Evolutionary conservation across 2,329 filamentous ascomycete species (phyloP), one percentile per base, ranked within the genome.

Genomic region (Sclerotiophoma versabilis): DNA sequence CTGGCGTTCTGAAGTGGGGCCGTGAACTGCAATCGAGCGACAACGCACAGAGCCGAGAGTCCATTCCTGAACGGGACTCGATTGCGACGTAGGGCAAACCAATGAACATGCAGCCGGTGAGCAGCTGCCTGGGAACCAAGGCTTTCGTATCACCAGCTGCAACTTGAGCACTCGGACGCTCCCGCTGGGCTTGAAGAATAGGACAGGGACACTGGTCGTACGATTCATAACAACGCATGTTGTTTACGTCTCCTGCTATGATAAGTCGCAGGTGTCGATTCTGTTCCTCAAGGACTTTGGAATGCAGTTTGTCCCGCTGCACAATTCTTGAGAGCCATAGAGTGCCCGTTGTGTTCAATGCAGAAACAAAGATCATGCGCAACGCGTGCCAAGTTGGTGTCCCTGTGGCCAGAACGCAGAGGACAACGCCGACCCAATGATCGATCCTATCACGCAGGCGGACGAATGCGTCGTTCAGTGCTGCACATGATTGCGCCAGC

Each of bases 11-110:
- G 42, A 58, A 61, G 56, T 61, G 64, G 62, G 62, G 44, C 56
- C 60, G 56, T 32, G 41, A 49, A 52, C 63, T 70, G 41, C 41
- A 36, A 22, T 19, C 68, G 64, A 66, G 57, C 54, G 68, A 69
- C 71, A 74, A 64, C 71, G 64, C 71, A 73, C 67, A 61, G 58
- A 66, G 56, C 62, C 68, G 60, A 70, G 62, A 47, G 36, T 61
- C 29, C 53, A 68, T 55, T 60, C 52, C 54, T 53, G 48, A 54
- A 63, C 33, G 39, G 57, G 58, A 49, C 57, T 53, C 49, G 49
- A 50, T 42, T 64, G 58, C 61, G 44, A 51, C 60, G 58, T 62
- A 67, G 49, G 52, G 33, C 38, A 52, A 46, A 43, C 65, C 65
- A 69, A 72, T 70, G 52, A 49, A 50, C 32, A 30, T 12, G 19